Percentiles rank a stretch among this genome's conserved stretches.
Evolutionary conservation across 305 asterid species (phyloP).

Genomic region (Solanum hybrid): DNA sequence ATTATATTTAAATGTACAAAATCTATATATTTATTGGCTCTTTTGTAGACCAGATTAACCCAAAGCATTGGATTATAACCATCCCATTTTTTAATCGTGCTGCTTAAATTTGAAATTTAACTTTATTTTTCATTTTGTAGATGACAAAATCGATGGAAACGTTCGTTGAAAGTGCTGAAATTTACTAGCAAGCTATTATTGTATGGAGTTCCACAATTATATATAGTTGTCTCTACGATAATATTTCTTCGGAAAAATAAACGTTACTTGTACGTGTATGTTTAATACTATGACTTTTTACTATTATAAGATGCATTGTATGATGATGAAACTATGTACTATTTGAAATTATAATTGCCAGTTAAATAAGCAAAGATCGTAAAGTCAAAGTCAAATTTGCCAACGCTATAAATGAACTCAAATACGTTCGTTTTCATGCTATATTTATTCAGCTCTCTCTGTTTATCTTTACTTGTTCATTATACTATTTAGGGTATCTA

Average conservation of each 20-base stretch:
- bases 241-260: neutral
- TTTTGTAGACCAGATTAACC: neutral
- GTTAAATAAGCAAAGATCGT: neutral
- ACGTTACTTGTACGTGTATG: neutral
- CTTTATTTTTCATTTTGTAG: neutral
- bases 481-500: too few relatives aligned
- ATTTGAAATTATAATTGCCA: neutral
- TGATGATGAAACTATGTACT: neutral
- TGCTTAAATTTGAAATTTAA: neutral
- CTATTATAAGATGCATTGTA: neutral
- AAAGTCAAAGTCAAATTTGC: neutral
- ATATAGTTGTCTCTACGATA: neutral
- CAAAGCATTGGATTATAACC: neutral
- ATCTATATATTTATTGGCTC: neutral
- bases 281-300: neutral
- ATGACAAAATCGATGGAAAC: neutral
- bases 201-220: neutral
- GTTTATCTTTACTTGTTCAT: accelerated
- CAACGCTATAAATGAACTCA: neutral
- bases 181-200: neutral
- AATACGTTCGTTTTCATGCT: neutral
- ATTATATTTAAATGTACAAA: too few relatives aligned
- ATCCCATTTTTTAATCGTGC: neutral
- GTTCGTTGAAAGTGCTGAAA: neutral
- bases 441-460: too few relatives aligned